Evolutionary conservation across 306 rosid species (phyloP).

Genomic region (Cyclanthera cordifolia): DNA sequence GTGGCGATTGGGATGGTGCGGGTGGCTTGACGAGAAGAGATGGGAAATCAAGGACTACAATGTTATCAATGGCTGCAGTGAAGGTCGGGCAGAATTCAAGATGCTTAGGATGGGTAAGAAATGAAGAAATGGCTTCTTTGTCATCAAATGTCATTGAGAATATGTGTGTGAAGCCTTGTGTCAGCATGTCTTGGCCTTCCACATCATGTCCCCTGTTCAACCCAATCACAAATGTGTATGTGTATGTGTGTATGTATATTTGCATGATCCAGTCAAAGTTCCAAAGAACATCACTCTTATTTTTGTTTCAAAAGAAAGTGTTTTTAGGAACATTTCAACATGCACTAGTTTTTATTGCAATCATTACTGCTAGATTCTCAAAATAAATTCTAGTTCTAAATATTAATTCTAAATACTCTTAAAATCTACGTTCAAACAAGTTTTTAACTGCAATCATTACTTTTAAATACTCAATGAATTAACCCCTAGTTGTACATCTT

Average conservation of each 20-base stretch:
- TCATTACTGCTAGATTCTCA: too few species aligned
- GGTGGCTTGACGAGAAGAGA: conserved; percentile 47
- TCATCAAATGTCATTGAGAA: conserved; percentile 69
- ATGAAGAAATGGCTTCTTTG: conserved; percentile 58
- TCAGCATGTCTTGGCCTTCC: conserved; percentile 63
- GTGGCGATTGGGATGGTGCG: conserved; percentile 3
- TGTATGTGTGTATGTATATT: background rate
- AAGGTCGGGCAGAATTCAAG: conserved; percentile 60
- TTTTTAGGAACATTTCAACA: too few species aligned
- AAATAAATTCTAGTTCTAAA: too few species aligned
- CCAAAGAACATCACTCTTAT: background rate
- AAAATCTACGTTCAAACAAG: too few species aligned
- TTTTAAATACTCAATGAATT: too few species aligned
- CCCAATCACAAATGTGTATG: background rate
- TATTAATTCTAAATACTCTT: too few species aligned
- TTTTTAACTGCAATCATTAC: too few species aligned
- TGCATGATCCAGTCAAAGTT: background rate
- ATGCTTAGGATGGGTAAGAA: conserved; percentile 65
- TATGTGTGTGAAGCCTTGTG: conserved; percentile 84
- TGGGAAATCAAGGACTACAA: conserved; percentile 79
- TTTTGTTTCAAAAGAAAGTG: background rate
- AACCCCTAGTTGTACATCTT: background rate
- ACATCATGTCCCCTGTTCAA: conserved; percentile 59
- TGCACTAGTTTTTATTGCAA: too few species aligned
- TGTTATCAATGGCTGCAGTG: conserved; percentile 68